Conservation (phyloP, 176 grass and related monocot species). For the Rhynchospora tenuis region DNA sequence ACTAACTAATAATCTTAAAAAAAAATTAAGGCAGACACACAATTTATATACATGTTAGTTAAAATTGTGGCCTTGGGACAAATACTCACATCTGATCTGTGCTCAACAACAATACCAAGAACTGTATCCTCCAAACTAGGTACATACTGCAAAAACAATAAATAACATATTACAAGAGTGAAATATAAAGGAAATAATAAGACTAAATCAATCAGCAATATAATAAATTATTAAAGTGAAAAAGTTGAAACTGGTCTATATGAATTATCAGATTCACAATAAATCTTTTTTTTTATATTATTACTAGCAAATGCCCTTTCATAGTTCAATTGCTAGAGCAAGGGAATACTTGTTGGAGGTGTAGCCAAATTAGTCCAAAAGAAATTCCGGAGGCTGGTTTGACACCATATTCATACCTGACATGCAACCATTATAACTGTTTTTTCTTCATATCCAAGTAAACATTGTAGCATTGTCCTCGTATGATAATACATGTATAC, state of each 20-base stretch:
- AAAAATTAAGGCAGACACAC: neutral
- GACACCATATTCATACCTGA: neutral
- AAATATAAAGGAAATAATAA: neutral
- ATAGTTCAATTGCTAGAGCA: neutral
- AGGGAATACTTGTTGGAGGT: neutral
- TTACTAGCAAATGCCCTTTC: neutral
- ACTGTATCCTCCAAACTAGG: conserved; percentile 60
- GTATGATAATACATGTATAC: neutral
- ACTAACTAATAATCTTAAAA: neutral
- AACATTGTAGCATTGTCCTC: neutral
- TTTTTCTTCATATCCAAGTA: neutral
- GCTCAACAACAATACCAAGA: conserved; percentile 82
- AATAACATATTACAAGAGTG: conserved; percentile 13
- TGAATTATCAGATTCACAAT: neutral
- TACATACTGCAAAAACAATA: conserved; percentile 54
- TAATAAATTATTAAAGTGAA: neutral
- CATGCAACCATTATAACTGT: neutral
- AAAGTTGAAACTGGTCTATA: neutral
- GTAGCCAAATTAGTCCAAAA: neutral
- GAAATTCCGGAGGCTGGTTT: neutral
- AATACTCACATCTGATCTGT: conserved; percentile 80
- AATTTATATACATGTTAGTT: conserved; percentile 7
- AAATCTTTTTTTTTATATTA: neutral
- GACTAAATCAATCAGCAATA: neutral
- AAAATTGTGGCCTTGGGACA: conserved; percentile 18